phyloP scores from a whole-genome alignment of 176 grass and related monocot genomes.

The Urochloa ruziziensis region DNA sequence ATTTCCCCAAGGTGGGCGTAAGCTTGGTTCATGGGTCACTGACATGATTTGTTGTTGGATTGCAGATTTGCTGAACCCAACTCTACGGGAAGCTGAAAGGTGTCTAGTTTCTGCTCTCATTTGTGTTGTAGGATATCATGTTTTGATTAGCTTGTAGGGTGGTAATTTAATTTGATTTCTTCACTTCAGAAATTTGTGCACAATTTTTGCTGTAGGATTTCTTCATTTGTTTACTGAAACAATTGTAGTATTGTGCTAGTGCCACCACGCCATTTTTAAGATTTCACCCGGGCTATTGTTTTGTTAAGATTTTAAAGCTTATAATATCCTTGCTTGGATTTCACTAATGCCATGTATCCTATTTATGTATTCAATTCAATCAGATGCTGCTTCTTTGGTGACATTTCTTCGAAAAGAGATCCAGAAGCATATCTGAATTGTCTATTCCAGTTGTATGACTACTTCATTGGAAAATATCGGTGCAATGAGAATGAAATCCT shows the following conservation, averaged over 20 bases:
- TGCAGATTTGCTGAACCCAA: conserved; percentile 69
- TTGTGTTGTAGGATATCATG: neutral
- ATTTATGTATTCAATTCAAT: conserved; percentile 26
- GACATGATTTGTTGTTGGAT: conserved; percentile 16
- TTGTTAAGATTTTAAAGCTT: neutral
- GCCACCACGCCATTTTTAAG: neutral
- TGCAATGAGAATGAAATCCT: conserved; percentile 25
- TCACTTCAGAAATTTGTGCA: neutral
- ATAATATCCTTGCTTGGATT: neutral
- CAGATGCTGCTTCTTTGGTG: conserved; percentile 84
- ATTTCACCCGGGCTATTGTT: neutral
- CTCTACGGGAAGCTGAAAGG: conserved; percentile 52
- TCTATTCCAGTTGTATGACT: conserved; percentile 63
- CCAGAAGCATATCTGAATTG: conserved; percentile 75
- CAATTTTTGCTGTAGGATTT: neutral
- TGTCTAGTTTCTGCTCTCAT: neutral
- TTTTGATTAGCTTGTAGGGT: neutral
- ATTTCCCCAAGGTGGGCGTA: neutral
- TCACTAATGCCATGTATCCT: neutral
- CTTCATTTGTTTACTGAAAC: neutral
- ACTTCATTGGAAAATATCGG: conserved; percentile 56
- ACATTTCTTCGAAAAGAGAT: conserved; percentile 90
- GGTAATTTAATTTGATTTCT: neutral
- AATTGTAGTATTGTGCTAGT: neutral
- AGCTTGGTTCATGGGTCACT: neutral